Evolutionary conservation across 2,329 filamentous ascomycete species (phyloP), one percentile per base, ranked within the genome.

Genomic region (Colletotrichum karsti): DNA sequence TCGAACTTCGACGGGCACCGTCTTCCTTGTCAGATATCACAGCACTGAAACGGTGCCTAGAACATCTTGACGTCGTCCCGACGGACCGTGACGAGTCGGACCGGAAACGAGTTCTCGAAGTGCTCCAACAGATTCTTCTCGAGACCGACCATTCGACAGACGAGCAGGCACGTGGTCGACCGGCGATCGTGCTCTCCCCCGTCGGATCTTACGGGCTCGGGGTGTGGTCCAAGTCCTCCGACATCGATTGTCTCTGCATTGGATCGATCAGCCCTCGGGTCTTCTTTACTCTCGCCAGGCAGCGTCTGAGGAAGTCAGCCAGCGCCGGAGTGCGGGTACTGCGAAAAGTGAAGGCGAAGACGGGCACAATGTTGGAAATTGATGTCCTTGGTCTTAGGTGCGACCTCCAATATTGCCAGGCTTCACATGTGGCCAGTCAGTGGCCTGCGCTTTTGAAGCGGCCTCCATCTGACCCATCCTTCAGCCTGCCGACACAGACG

Each of bases 151-250:
- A 63, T 5, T 33, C 53, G 10, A 37, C 42, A 13, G 12, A 60
- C 12, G 66, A 72, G 4, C 30, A 44, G 42, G 20, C 26, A 26
- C 67, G 18, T 42, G 57, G 42, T 69, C 69, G 77, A 20, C 73
- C 76, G 7, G 73, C 74, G 2, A 75, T 91, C 39, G 78, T 89
- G 1, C 73, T 92, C 7, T 82, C 88, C 6, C 83, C 90, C 0
- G 88, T 92, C n/a, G 91, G 90, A 1, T 92, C 90, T 1, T 91
- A 90, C 72, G 88, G 86, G 3, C 78, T 92, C 3, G 87, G 86
- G 9, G 85, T 90, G 3, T 92, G 90, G 88, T 88, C 86, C 2
- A 73, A 79, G 2, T 75, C 82, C 0, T 92, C 90, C 1, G 89
- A 92, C 71, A 83, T 93, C 7, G 89, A 93, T 76, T 90, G 89